A percentile compares a stretch with the other conserved stretches of the same genome.
These are phyloP conservation scores for Candida saitoana DNA, from an alignment of 805 yeast species.

Conservation along the genomic window DNA sequence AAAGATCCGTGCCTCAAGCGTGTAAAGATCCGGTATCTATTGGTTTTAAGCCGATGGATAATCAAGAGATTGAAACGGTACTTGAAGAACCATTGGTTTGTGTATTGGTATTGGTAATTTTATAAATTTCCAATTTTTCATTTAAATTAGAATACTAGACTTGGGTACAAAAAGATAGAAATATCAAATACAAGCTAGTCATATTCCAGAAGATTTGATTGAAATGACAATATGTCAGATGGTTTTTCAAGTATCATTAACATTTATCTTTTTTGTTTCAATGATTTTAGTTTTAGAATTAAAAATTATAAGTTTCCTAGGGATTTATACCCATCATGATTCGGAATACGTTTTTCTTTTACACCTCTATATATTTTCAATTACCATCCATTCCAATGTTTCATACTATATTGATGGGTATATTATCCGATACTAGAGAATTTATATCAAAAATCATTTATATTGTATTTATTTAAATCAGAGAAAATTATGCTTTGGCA, in stretches of 20 bases:
- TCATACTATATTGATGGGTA: slow-evolving; percentile 1
- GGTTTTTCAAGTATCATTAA: neutral
- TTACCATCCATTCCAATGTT: slow-evolving; percentile 1
- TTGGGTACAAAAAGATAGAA: neutral
- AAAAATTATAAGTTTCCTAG: neutral
- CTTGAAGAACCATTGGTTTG: slow-evolving; percentile 1
- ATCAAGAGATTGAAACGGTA: neutral
- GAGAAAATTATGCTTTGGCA: no score
- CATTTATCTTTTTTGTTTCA: neutral
- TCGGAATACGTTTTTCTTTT: slow-evolving; percentile 3
- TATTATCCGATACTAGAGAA: neutral
- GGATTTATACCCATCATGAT: neutral
- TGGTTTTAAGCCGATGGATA: neutral
- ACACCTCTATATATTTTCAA: neutral
- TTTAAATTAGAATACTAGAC: neutral
- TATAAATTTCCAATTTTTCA: neutral
- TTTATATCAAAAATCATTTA: slow-evolving; percentile 4
- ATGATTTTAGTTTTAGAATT: neutral
- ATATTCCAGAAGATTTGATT: neutral
- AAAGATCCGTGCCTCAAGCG: slow-evolving; percentile 7
- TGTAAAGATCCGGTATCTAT: slow-evolving; percentile 5
- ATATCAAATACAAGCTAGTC: neutral
- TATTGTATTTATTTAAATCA: neutral
- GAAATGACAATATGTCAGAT: neutral
- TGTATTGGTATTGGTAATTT: neutral